Evolutionary conservation across 73 alveolate genomes (phyloP).

Genomic region (Paramecium biaurelia): DNA sequence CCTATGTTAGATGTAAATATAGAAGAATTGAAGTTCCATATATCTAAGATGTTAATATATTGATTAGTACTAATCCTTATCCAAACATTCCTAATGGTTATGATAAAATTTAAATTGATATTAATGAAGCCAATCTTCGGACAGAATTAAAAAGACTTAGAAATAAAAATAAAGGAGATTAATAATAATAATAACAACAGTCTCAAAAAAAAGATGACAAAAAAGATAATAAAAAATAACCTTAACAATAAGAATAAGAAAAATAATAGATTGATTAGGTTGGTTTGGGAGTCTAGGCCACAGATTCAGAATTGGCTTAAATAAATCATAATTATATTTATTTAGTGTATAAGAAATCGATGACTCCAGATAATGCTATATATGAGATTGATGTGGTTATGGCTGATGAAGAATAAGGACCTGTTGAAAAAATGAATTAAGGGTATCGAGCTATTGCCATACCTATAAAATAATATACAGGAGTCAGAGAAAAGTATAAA

Average conservation of each 20-base stretch:
- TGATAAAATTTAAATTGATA: slow-evolving; percentile 92
- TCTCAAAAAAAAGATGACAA: slow-evolving; percentile 67
- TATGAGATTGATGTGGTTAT: slow-evolving; percentile 76
- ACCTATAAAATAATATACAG: slow-evolving; percentile 81
- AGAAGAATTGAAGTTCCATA: slow-evolving; percentile 96
- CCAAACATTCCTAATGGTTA: slow-evolving; percentile 96
- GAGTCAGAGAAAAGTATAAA: slow-evolving; percentile 76
- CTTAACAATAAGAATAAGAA: slow-evolving; percentile 66
- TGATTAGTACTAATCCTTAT: slow-evolving; percentile 86
- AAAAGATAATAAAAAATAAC: slow-evolving; percentile 80
- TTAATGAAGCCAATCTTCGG: slow-evolving; percentile 88
- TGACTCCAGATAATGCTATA: slow-evolving; percentile 76
- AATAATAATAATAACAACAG: slow-evolving; percentile 62
- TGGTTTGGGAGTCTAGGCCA: slow-evolving; percentile 69
- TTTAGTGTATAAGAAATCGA: slow-evolving; percentile 69
- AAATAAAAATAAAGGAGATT: slow-evolving; percentile 46
- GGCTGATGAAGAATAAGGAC: slow-evolving; percentile 91
- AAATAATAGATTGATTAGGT: slow-evolving; percentile 64
- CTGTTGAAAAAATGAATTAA: slow-evolving; percentile 76
- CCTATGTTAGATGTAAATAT: slow-evolving; percentile 86
- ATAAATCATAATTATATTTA: slow-evolving; percentile 79
- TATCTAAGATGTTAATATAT: slow-evolving; percentile 88
- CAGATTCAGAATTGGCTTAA: slow-evolving; percentile 79
- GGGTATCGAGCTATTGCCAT: slow-evolving; percentile 83
- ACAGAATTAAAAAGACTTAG: slow-evolving; percentile 83